A percentile compares a stretch with the other conserved stretches of the same genome.
Conservation (phyloP, 129 eudicot species). For the Saposhnikovia divaricata region DNA sequence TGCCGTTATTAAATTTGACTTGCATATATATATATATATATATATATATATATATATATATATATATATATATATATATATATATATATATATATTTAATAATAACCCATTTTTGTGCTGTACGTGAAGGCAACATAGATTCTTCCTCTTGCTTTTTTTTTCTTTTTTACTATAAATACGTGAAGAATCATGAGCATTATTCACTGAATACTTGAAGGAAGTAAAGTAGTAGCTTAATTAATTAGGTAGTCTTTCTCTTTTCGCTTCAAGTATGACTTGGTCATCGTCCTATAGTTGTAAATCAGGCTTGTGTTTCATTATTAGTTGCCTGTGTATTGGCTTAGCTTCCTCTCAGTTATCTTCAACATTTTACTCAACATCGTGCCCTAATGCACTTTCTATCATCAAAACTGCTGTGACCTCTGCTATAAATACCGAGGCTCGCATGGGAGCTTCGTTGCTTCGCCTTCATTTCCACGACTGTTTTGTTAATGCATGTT, state of each 20-base stretch:
- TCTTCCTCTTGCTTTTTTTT: not conserved
- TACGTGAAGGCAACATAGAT: not conserved
- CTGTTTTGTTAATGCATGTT: not conserved
- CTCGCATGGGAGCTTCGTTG: slow-evolving; percentile 5
- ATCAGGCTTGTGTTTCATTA: not conserved
- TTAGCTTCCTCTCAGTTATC: slow-evolving; percentile 3
- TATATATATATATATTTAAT: too few relatives aligned
- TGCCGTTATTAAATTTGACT: not conserved
- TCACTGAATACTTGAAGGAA: not conserved
- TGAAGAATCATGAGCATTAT: not conserved
- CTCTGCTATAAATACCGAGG: not conserved
- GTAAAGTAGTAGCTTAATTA: too few relatives aligned
- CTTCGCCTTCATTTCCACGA: slow-evolving; percentile 5
- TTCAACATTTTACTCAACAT: not conserved
- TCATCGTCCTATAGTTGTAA: not conserved
- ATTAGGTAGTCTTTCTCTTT: not conserved
- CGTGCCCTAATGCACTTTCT: not conserved
- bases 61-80: too few relatives aligned
- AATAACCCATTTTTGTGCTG: not conserved
- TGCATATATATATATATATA: too few relatives aligned
- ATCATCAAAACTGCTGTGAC: not conserved
- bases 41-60: too few relatives aligned
- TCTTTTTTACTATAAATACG: not conserved
- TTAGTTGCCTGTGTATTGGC: not conserved
- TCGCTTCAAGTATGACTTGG: not conserved